phyloP scores from a whole-genome alignment of 23 red algal species.

The Gracilaria vermiculophylla region DNA sequence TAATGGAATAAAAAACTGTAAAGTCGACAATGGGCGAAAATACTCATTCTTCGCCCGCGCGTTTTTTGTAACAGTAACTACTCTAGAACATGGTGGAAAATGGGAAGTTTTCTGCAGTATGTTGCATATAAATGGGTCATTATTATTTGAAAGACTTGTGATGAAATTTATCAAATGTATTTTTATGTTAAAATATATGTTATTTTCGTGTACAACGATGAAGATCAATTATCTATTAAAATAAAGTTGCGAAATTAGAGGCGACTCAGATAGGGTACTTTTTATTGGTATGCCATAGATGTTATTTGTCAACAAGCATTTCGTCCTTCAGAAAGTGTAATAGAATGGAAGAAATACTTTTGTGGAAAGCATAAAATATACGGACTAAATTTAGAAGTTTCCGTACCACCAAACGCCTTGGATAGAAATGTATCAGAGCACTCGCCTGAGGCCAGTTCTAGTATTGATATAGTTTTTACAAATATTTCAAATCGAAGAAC shows the following conservation, averaged over 20 bases:
- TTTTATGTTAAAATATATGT: neutral
- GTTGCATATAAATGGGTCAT: too few relatives aligned
- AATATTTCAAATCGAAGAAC: too few relatives aligned
- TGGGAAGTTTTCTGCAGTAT: too few relatives aligned
- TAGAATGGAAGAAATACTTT: neutral
- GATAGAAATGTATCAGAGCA: too few relatives aligned
- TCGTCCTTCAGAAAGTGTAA: neutral
- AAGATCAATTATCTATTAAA: neutral
- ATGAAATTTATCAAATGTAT: neutral
- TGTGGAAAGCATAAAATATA: conserved; percentile 31
- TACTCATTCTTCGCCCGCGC: too few relatives aligned
- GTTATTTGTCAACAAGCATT: neutral
- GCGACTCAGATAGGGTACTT: neutral
- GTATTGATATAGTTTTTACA: too few relatives aligned
- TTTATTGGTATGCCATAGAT: neutral
- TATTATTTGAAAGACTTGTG: neutral
- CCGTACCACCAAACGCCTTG: neutral
- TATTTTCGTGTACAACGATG: neutral
- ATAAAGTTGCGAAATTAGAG: neutral
- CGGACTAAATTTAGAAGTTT: conserved; percentile 19
- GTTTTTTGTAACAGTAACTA: too few relatives aligned
- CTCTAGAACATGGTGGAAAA: too few relatives aligned
- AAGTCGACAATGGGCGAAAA: too few relatives aligned
- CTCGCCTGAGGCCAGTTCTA: too few relatives aligned
- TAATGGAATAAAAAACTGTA: too few relatives aligned